These are phyloP conservation scores for Sclerotinia minor DNA, from an alignment of 2,329 filamentous ascomycete genomes.

Conservation along the genomic window DNA sequence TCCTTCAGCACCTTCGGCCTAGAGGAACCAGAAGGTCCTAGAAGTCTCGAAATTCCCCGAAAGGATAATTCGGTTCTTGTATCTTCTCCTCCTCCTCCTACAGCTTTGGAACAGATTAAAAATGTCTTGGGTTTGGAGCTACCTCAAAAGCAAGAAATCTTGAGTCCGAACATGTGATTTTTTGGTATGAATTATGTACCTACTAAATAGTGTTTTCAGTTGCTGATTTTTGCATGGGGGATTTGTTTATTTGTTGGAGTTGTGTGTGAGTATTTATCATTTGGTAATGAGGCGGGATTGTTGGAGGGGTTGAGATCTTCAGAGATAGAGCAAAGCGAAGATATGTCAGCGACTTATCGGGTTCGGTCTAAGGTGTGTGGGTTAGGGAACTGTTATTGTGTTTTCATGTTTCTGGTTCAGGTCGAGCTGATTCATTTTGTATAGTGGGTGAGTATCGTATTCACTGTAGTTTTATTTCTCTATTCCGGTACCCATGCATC, in stretches of 20 bases:
- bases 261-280: not conserved
- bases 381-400: not conserved
- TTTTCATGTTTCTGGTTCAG: not conserved
- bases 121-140: not conserved
- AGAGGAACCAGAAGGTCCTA: not conserved
- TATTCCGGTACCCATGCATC: not conserved
- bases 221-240: not conserved
- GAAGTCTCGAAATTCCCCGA: not conserved
- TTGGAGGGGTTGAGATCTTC: not conserved
- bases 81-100: not conserved
- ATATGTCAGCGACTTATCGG: not conserved
- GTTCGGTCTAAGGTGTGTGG: not conserved
- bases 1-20: slow-evolving; percentile 6
- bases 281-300: not conserved
- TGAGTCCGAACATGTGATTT: not conserved
- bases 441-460: not conserved
- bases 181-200: not conserved
- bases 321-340: too few species aligned
- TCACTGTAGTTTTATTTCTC: not conserved
- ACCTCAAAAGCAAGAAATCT: slow-evolving; percentile 9
- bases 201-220: not conserved
- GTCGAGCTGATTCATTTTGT: not conserved
- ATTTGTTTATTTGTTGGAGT: not conserved
- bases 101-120: not conserved
- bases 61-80: not conserved